phyloP scores from a whole-genome alignment of 768 basidiomycete genomes.

The Lactarius sanguifluus region DNA sequence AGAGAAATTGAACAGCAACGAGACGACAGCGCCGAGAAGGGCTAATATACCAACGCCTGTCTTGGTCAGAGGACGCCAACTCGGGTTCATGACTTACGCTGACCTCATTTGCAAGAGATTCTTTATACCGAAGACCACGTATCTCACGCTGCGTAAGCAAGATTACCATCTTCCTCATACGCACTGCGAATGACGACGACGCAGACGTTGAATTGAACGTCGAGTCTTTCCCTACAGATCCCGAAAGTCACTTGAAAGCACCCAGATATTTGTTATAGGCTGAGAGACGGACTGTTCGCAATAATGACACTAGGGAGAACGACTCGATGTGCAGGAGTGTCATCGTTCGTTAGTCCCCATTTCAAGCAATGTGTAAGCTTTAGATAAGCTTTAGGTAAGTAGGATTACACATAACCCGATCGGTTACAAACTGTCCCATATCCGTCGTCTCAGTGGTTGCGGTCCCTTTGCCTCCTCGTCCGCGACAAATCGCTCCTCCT shows the following conservation, averaged over 20 bases:
- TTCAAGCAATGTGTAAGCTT: background rate
- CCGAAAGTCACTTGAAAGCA: background rate
- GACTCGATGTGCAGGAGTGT: too few species aligned
- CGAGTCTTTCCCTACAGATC: background rate
- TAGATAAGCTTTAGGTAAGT: slow-evolving; percentile 13
- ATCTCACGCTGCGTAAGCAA: background rate
- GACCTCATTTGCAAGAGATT: background rate
- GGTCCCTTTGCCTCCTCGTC: slow-evolving; percentile 40
- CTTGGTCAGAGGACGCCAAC: background rate
- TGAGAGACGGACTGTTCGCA: too few species aligned
- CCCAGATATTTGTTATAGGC: background rate
- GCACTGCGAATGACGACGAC: background rate
- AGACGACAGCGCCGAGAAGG: background rate
- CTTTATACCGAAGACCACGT: background rate
- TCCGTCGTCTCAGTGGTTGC: slow-evolving; percentile 31
- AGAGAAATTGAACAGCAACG: background rate
- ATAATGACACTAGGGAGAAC: background rate
- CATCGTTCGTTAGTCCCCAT: background rate
- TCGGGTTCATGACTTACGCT: background rate
- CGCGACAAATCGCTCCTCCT: slow-evolving; percentile 52
- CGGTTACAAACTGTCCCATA: slow-evolving; percentile 34
- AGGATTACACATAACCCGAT: background rate
- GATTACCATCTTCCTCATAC: background rate
- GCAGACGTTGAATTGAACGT: background rate
- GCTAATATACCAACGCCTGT: background rate